These are phyloP conservation scores for Tuber calosporum DNA, from an alignment of 495 filamentous ascomycete species.

Conservation along the genomic window DNA sequence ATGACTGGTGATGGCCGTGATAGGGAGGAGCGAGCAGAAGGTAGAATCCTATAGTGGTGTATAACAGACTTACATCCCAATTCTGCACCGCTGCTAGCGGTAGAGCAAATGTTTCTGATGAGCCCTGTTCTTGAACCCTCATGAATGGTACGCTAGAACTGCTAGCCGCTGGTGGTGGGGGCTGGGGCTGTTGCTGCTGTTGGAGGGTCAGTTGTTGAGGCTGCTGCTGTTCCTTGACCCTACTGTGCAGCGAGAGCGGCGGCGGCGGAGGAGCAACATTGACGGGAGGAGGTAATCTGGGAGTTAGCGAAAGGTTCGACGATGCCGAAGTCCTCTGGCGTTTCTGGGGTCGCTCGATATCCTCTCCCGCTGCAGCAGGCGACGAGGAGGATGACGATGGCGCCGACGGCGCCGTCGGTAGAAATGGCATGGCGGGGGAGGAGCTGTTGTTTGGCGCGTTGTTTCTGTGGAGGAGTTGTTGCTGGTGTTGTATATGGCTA, in stretches of 20 bases:
- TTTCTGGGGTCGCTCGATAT: slow-evolving; percentile 35
- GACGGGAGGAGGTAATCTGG: slow-evolving; percentile 25
- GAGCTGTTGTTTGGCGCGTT: slow-evolving; percentile 21
- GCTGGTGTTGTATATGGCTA: slow-evolving; percentile 23
- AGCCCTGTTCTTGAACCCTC: slow-evolving; percentile 38
- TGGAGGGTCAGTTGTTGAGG: slow-evolving; percentile 14
- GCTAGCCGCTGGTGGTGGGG: slow-evolving; percentile 14
- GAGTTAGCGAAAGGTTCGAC: slow-evolving; percentile 28
- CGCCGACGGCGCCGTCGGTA: slow-evolving; percentile 29
- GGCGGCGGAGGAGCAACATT: slow-evolving; percentile 30
- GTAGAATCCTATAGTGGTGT: not conserved
- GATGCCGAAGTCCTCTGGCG: slow-evolving; percentile 30
- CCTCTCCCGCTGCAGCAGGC: slow-evolving; percentile 22
- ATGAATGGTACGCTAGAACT: slow-evolving; percentile 29
- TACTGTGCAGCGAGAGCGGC: slow-evolving; percentile 16
- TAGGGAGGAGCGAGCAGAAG: slow-evolving; percentile 5
- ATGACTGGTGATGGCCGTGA: not conserved
- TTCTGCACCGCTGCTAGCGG: slow-evolving; percentile 33
- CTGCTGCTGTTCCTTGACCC: slow-evolving; percentile 15
- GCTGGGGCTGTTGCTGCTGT: slow-evolving; percentile 33
- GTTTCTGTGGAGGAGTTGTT: slow-evolving; percentile 26
- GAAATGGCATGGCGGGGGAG: slow-evolving; percentile 29
- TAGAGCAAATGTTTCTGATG: slow-evolving; percentile 40
- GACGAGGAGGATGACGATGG: slow-evolving; percentile 32
- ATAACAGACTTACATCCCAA: slow-evolving; percentile 34